Evolutionary conservation across 2,329 filamentous ascomycete species (phyloP).

Genomic region (Apiospora malaysiana): DNA sequence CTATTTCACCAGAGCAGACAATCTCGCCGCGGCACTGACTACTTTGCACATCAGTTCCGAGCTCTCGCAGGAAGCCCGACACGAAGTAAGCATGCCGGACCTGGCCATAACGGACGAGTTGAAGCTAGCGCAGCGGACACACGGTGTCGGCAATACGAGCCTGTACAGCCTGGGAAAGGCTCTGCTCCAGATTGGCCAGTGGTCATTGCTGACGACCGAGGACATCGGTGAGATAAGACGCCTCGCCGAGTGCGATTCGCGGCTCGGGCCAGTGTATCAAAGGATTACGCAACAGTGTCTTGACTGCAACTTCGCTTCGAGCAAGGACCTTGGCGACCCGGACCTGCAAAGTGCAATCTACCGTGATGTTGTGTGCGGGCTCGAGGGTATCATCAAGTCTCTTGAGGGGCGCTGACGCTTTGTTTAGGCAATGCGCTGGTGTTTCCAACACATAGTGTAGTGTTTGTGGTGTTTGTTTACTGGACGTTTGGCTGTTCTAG

Average conservation of each 20-base stretch:
- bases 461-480: no score
- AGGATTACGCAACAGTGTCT: conserved; percentile 35
- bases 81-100: not conserved
- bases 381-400: conserved; percentile 18
- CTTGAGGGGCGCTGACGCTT: not conserved
- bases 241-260: conserved; percentile 20
- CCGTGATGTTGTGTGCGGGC: conserved; percentile 26
- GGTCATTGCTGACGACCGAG: conserved; percentile 1
- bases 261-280: conserved; percentile 31
- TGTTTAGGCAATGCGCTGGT: no score
- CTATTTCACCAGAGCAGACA: conserved; percentile 23
- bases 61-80: conserved; percentile 1
- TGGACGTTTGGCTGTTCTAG: no score
- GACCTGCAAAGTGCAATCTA: conserved; percentile 31
- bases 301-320: conserved; percentile 34
- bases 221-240: conserved; percentile 34
- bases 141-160: conserved; percentile 33
- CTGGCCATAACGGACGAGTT: not conserved
- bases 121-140: conserved; percentile 22
- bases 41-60: conserved; percentile 28
- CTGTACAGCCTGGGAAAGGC: conserved; percentile 36
- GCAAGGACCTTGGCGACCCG: conserved; percentile 27
- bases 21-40: conserved; percentile 25
- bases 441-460: no score
- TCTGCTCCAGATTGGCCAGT: conserved; percentile 36